Base-by-base conservation (phyloP, 169 alveolate genomes). In the Plasmodium malariae region DNA sequence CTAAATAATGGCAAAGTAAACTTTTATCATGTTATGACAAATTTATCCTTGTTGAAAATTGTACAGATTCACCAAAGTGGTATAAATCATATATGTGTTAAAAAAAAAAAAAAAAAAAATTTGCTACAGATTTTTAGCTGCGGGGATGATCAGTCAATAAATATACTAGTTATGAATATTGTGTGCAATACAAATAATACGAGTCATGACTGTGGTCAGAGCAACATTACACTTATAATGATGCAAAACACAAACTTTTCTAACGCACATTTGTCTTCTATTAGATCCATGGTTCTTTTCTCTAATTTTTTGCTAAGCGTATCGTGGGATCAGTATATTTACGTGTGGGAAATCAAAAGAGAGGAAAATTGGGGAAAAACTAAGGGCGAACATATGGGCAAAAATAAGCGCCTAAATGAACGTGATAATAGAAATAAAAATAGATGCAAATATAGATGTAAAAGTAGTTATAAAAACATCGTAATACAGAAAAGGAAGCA, bases 261-360 rank as follows among this genome's bases (percentile, higher is more conserved):
- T 3, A 49, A 83, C 59, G 14, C 91, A 26, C 91, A 83, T 54
- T 17, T 67, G 14, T 83, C 91, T 14, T 83, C 91, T 12, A 69
- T 83, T 45, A 83, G 91, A 51, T 67, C 91, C 2, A 34, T 83
- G 17, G 21, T 26, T 24, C 28, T 34, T 12, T 65, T 83, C 7
- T 83, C 85, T 26, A 11, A 65, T 17, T 57, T 34, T 45, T n/a
- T 83, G 34, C 30, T 71, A 34, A 68, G 74, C 21, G 85, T 69
- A 11, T 83, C 91, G 14, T 83, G 91, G 91, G 91, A 83, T 68
- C 91, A 83, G 55, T 55, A 68, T 45, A 65, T 68, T 14, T 55
- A 30, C 62, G 54, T 83, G 11, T 83, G 91, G 91, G 68, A 54
- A 17, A 14, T 83, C 19, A 43, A 37, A 45, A 49, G 43, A 37